phyloP scores from a whole-genome alignment of 2,329 filamentous ascomycete genomes.

The Botrytis deweyae region DNA sequence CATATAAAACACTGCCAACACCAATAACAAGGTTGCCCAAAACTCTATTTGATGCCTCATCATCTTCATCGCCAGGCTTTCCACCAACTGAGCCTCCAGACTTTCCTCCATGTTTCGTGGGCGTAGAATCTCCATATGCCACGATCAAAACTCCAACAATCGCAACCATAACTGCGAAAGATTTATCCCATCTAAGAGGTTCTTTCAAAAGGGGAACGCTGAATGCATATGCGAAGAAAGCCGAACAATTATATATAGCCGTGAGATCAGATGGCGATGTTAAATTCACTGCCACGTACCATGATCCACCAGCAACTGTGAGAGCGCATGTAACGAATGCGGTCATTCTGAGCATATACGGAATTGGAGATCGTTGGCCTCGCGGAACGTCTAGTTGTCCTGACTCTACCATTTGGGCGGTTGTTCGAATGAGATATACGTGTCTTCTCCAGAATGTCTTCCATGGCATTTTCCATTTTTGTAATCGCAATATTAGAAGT shows the following conservation, averaged over 20 bases:
- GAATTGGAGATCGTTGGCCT: constrained; percentile 53
- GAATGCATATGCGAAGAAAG: constrained; percentile 98
- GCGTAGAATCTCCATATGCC: constrained; percentile 77
- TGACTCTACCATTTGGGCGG: constrained; percentile 81
- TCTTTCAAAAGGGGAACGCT: constrained; percentile 88
- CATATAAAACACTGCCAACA: constrained; percentile 85
- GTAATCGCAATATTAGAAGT: constrained; percentile 74
- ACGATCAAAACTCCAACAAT: constrained; percentile 91
- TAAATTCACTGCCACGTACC: constrained; percentile 93
- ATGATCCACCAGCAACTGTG: constrained; percentile 86
- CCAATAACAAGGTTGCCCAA: constrained; percentile 92
- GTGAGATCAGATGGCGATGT: constrained; percentile 93
- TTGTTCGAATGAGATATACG: constrained; percentile 60
- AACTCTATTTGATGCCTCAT: constrained; percentile 65
- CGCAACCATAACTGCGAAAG: constrained; percentile 80
- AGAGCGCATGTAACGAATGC: constrained; percentile 80
- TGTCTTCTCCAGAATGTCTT: constrained; percentile 79
- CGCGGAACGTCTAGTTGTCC: constrained; percentile 67
- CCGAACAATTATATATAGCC: constrained; percentile 98
- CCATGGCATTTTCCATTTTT: constrained; percentile 79
- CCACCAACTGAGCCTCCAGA: constrained; percentile 54
- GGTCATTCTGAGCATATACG: constrained; percentile 78
- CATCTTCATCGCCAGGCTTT: constrained; percentile 39
- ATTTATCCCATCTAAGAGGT: constrained; percentile 79
- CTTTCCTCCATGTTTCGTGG: constrained; percentile 53